A percentile compares a stretch with the other conserved stretches of the same genome.
Conservation (phyloP, 75 land plant genomes). For the Sequoia sempervirens region DNA sequence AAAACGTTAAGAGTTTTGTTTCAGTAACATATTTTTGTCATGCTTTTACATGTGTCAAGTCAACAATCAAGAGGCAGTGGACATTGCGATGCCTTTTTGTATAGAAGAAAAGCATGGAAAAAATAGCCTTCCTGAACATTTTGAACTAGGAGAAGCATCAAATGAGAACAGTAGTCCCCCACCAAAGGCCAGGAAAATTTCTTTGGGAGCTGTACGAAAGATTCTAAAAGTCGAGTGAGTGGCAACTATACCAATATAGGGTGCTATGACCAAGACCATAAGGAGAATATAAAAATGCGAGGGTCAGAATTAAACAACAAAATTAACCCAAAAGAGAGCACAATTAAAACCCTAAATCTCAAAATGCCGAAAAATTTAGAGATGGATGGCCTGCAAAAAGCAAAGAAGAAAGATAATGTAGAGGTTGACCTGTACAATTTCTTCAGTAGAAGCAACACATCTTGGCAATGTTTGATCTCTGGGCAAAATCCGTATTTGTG, state of each 20-base stretch:
- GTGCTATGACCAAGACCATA: background rate
- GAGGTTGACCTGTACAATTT: slow-evolving; percentile 70
- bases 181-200: too few species aligned
- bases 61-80: too few species aligned
- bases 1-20: background rate
- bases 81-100: too few species aligned
- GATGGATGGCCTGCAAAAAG: background rate
- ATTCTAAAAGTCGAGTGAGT: too few species aligned
- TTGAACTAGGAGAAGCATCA: too few species aligned
- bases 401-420: background rate
- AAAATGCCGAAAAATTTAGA: background rate
- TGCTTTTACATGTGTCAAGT: background rate
- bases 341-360: too few species aligned
- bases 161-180: too few species aligned
- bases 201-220: too few species aligned
- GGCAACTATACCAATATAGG: background rate
- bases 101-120: too few species aligned
- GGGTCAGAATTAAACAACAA: too few species aligned
- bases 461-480: slow-evolving; percentile 62
- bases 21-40: background rate
- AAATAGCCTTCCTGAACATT: too few species aligned
- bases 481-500: slow-evolving; percentile 77
- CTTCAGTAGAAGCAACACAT: slow-evolving; percentile 60
- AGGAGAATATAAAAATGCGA: background rate
- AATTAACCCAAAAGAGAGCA: too few species aligned